These are phyloP conservation scores for Podospora pseudocomata DNA, from an alignment of 495 filamentous ascomycete species.

Conservation along the genomic window DNA sequence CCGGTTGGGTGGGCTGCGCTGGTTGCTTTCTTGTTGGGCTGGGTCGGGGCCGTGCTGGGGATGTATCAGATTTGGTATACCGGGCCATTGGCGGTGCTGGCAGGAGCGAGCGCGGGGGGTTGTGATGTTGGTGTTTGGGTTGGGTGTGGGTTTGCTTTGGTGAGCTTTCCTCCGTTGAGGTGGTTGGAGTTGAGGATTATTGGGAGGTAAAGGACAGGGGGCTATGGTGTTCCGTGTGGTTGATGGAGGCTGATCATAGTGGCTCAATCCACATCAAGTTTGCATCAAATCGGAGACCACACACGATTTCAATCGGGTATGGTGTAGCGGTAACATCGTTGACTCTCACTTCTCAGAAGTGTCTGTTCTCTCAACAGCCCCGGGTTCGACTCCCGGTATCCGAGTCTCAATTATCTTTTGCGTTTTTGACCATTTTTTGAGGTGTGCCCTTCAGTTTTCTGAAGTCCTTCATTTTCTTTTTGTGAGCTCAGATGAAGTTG, in stretches of 20 bases:
- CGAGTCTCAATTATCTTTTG: constrained; percentile 2
- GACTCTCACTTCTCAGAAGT: constrained; percentile 7
- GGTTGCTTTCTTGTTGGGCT: constrained; percentile 59
- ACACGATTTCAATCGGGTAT: background rate
- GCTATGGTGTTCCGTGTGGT: too few species aligned
- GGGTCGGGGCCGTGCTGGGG: constrained; percentile 62
- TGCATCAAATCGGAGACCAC: background rate
- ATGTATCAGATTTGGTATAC: constrained; percentile 66
- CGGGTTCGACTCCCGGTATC: constrained; percentile 6
- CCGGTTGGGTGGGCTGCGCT: constrained; percentile 61
- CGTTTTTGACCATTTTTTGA: background rate
- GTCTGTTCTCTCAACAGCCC: constrained; percentile 6
- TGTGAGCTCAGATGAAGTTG: background rate
- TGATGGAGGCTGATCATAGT: too few species aligned
- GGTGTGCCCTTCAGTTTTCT: background rate
- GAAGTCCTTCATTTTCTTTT: background rate
- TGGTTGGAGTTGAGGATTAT: constrained; percentile 44
- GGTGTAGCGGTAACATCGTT: constrained; percentile 7
- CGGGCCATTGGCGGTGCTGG: constrained; percentile 50
- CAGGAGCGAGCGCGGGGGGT: constrained; percentile 12
- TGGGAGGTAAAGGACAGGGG: constrained; percentile 32
- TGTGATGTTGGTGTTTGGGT: constrained; percentile 47
- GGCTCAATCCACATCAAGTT: background rate
- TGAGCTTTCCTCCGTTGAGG: constrained; percentile 48
- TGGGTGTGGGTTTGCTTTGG: constrained; percentile 44